A percentile compares a stretch with the other conserved stretches of the same genome.
These are phyloP conservation scores for Lanmaoa pseudosensibilis DNA, from an alignment of 768 basidiomycete genomes.

Conservation along the genomic window DNA sequence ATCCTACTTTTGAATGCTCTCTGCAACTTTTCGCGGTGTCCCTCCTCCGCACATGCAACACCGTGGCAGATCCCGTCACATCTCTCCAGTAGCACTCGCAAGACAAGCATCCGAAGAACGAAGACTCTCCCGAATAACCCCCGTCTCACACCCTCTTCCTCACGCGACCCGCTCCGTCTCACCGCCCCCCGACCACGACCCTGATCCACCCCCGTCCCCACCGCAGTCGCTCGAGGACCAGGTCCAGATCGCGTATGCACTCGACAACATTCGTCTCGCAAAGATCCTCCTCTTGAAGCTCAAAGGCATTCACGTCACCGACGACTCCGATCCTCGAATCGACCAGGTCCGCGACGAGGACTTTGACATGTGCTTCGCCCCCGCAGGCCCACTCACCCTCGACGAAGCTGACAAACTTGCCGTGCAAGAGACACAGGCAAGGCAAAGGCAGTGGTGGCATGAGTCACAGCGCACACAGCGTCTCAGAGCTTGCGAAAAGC, in stretches of 20 bases:
- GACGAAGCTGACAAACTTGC: constrained; percentile 45
- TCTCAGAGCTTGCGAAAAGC: constrained; percentile 45
- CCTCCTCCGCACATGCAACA: constrained; percentile 27
- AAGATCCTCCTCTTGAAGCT: constrained; percentile 63
- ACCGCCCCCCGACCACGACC: not conserved
- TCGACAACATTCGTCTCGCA: constrained; percentile 66
- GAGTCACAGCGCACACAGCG: constrained; percentile 39
- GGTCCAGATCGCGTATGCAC: constrained; percentile 65
- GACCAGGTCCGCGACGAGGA: constrained; percentile 55
- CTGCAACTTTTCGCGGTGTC: constrained; percentile 27
- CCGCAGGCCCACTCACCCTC: constrained; percentile 37
- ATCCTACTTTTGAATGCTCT: constrained; percentile 23
- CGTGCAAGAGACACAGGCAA: constrained; percentile 35
- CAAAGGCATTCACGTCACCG: constrained; percentile 57
- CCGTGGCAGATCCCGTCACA: constrained; percentile 43
- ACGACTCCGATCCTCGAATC: constrained; percentile 62
- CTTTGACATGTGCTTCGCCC: constrained; percentile 40
- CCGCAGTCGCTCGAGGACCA: constrained; percentile 56
- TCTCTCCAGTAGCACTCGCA: constrained; percentile 44
- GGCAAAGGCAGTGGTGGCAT: constrained; percentile 35
- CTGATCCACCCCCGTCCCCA: constrained; percentile 37
- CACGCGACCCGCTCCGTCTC: not conserved
- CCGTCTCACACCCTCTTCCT: not conserved
- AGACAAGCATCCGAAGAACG: constrained; percentile 46
- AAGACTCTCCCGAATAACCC: not conserved